These are phyloP conservation scores for Groenewaldozyma tartarivorans DNA, from an alignment of 805 yeast genomes.

Conservation along the genomic window DNA sequence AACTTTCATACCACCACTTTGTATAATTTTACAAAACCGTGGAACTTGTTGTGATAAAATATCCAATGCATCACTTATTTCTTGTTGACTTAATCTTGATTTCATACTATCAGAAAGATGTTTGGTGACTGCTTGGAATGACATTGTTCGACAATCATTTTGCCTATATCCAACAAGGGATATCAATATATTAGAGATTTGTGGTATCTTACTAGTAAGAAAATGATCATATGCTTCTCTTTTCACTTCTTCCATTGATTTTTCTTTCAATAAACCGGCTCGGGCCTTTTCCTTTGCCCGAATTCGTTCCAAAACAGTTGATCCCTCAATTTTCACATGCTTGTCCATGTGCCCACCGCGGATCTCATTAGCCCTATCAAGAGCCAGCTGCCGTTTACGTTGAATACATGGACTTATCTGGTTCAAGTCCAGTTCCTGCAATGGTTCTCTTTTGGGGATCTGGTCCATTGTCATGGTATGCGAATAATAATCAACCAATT, in stretches of 20 bases:
- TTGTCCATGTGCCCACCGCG: conserved; percentile 9
- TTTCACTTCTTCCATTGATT: conserved; percentile 1
- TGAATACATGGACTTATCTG: too few relatives aligned
- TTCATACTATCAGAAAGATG: conserved; percentile 16
- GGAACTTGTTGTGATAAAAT: conserved; percentile 17
- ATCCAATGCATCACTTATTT: conserved; percentile 18
- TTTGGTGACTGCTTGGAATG: conserved; percentile 15
- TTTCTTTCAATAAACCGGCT: not conserved
- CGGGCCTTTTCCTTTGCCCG: conserved; percentile 22
- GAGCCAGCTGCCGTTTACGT: not conserved
- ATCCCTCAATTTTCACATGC: conserved; percentile 7
- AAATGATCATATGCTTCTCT: conserved; percentile 12
- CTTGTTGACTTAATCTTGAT: conserved; percentile 17
- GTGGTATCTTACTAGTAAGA: conserved; percentile 19
- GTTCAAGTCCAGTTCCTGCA: too few relatives aligned
- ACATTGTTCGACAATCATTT: conserved; percentile 5
- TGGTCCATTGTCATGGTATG: not conserved
- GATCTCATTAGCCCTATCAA: conserved; percentile 3
- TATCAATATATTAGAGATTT: conserved; percentile 15
- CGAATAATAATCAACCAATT: conserved; percentile 1
- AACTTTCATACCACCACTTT: conserved; percentile 17
- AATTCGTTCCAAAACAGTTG: conserved; percentile 23
- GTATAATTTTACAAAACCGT: conserved; percentile 18
- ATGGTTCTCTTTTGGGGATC: conserved; percentile 1
- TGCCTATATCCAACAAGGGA: conserved; percentile 9